Evolutionary conservation across 2,329 filamentous ascomycete genomes (phyloP), one percentile per base, ranked within the genome.

Genomic region (Volutella citrinella): DNA sequence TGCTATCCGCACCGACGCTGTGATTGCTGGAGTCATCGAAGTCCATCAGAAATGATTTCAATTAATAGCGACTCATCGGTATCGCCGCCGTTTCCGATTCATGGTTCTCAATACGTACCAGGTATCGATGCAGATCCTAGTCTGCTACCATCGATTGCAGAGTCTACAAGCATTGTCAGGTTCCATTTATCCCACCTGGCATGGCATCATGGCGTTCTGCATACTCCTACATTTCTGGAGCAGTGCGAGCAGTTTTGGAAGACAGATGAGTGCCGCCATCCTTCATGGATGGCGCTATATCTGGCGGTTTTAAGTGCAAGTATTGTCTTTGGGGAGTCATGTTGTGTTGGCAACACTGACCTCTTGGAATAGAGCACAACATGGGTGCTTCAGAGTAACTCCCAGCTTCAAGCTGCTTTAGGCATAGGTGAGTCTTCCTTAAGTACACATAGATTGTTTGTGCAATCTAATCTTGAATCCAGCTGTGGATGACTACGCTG

Each of bases 191-290:
- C 17, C 2, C 27, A 36, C 16, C n/a, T 36, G 3, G 27, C 34
- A 17, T 36, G 34, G 34, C 34, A 36, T n/a, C 34, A 36, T 10
- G 19, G 27, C 11, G 26, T 17, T 14, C n/a, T 36, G 11, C 34
- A 36, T n/a, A n/a, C 27, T 10, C 34, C 34, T 3, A 36, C 27
- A 5, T 30, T 36, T 15, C 17, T 17, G 12, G 27, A 23, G 13
- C 19, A 31, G 19, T 36, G 34, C 18, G 27, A 31, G 18, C 12
- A 11, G 3, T 36, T 31, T 15, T 36, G 34, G 34, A n/a, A 26
- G 10, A 36, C 34, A 4, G 34, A 24, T 10, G n/a, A 12, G 7
- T 30, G 13, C 12, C 7, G n/a, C 9, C 13, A 31, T 26, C 22
- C 28, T 4, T 10, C 19, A 14, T 36, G 34, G 34, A 11, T 30